phyloP scores from a whole-genome alignment of 2,329 filamentous ascomycete genomes.

The Trichophyton equinum region DNA sequence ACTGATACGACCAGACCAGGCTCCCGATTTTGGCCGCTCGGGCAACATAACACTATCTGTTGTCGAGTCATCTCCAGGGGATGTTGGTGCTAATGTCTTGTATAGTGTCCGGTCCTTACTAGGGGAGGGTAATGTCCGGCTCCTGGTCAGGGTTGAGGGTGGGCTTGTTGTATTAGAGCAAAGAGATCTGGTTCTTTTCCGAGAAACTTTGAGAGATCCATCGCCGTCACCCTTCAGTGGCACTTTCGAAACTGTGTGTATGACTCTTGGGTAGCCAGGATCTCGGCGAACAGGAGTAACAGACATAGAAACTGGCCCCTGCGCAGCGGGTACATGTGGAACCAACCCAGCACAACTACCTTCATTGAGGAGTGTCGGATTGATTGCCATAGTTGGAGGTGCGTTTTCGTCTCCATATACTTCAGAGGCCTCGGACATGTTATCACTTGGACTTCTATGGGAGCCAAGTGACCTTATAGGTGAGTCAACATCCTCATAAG shows the following conservation, averaged over 20 bases:
- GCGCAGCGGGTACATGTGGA: constrained; percentile 9
- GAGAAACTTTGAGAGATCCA: constrained; percentile 33
- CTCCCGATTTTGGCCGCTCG: constrained; percentile 10
- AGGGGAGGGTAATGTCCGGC: constrained; percentile 18
- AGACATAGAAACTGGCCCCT: constrained; percentile 24
- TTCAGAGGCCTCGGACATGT: background rate
- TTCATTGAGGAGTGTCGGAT: constrained; percentile 14
- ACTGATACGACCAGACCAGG: constrained; percentile 9
- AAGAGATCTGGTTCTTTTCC: constrained; percentile 41
- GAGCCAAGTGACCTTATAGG: background rate
- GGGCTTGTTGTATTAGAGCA: constrained; percentile 33
- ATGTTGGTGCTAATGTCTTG: constrained; percentile 7
- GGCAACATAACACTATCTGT: constrained; percentile 2
- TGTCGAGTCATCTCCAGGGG: background rate
- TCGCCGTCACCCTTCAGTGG: constrained; percentile 55
- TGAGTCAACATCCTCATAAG: background rate
- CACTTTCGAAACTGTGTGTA: constrained; percentile 65
- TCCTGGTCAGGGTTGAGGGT: constrained; percentile 20
- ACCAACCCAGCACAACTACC: constrained; percentile 18
- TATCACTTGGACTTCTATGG: background rate
- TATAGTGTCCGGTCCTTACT: constrained; percentile 10
- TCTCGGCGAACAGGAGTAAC: constrained; percentile 44
- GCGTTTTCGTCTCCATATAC: constrained; percentile 50
- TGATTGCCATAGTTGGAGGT: constrained; percentile 14
- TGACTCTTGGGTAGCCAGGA: constrained; percentile 39